Base-by-base conservation (phyloP, 1,284 basidiomycete species). In the Melampsora americana region DNA sequence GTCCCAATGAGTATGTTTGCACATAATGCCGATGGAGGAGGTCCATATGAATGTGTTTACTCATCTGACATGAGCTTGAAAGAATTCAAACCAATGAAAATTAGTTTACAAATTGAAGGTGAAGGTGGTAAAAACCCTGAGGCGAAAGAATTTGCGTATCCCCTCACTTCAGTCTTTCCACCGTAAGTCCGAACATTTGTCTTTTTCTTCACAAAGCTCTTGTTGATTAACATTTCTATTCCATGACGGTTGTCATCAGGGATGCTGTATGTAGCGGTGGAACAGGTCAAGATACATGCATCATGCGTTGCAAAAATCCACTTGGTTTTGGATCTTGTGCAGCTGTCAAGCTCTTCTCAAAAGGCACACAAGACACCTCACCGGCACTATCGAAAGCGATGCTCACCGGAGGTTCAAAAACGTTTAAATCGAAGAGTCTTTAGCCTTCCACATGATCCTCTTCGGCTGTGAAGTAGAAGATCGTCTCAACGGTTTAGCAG, bases 81-180 rank as follows among this genome's bases (percentile, higher is more conserved):
- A 23, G 56, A 59, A 20, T 60, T 75, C n/a, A 64, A 68, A 61
- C 73, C 73, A 11, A 75, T 75, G 73, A 12, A 30, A 26, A 75
- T 75, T 30, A 48, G 56, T 16, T 67, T 32, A 5, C 73, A 75
- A 53, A 68, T 75, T 42, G 73, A 75, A 62, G 73, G 73, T 18
- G 73, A 68, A 26, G 66, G 60, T 48, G 73, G 73, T 28, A 75
- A 46, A 5, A 75, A 75, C 32, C 73, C 65, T 16, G 48, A 39
- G 30, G 39, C 73, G 3, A 75, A 75, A 75, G 73, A 75, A 23
- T 75, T 75, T 60, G 73, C 42, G 35, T 75, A 75, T 42, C 73
- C 73, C 12, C 73, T 75, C 20, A 66, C 66, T 32, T 65, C 73
- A 20, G 48, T 46, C 28, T 46, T 75, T 61, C 66, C 65, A 35